Percentiles rank a stretch among this genome's conserved stretches.
phyloP scores from a whole-genome alignment of 495 filamentous ascomycete species.

The Trichoderma orchidacearum region DNA sequence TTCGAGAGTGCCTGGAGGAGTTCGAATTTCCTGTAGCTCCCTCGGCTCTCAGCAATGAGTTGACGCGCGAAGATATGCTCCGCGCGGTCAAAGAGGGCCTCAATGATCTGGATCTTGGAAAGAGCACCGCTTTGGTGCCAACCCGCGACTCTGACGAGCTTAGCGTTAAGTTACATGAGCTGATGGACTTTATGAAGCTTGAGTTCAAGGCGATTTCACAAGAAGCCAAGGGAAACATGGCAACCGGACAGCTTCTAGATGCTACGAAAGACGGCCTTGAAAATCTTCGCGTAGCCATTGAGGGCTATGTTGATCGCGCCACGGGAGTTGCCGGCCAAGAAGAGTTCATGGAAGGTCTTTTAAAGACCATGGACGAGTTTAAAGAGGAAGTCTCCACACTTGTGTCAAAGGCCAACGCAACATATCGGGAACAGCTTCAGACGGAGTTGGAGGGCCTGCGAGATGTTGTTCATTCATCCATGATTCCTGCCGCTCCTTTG shows the following conservation, averaged over 20 bases:
- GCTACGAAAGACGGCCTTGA: conserved; percentile 78
- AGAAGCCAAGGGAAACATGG: conserved; percentile 60
- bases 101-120: conserved; percentile 27
- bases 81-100: conserved; percentile 41
- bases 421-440: conserved; percentile 53
- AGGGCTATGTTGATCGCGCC: conserved; percentile 60
- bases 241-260: conserved; percentile 68
- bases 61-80: conserved; percentile 38
- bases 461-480: conserved; percentile 52
- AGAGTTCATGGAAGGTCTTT: conserved; percentile 64
- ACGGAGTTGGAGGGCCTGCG: conserved; percentile 68
- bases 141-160: conserved; percentile 41
- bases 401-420: conserved; percentile 24
- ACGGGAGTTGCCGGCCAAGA: conserved; percentile 55
- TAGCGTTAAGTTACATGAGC: conserved; percentile 56
- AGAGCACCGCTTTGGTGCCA: conserved; percentile 21
- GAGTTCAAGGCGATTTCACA: conserved; percentile 46
- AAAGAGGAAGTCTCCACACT: conserved; percentile 53
- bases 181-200: conserved; percentile 56
- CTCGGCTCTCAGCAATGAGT: conserved; percentile 24
- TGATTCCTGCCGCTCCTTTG: conserved; percentile 41
- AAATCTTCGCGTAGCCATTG: conserved; percentile 63
- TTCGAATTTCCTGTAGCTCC: conserved; percentile 49
- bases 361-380: conserved; percentile 56
- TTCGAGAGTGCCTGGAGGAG: conserved; percentile 64